Evolutionary conservation across 495 filamentous ascomycete genomes (phyloP).

Genomic region (Massariosphaeria phaeospora): DNA sequence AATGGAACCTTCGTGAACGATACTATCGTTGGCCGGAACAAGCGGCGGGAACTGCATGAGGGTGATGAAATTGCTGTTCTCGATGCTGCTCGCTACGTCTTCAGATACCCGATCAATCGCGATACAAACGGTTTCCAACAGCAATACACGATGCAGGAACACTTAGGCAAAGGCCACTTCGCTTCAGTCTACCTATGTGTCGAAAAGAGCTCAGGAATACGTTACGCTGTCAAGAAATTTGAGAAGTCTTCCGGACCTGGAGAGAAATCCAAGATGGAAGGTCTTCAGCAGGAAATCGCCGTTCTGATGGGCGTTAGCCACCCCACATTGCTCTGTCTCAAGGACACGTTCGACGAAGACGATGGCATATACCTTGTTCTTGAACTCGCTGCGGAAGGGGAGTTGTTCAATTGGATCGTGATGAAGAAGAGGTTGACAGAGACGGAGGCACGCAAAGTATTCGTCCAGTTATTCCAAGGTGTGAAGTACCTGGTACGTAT

Average conservation of each 20-base stretch:
- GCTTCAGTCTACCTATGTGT: constrained; percentile 90
- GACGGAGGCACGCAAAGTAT: constrained; percentile 75
- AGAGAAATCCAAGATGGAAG: constrained; percentile 74
- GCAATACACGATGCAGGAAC: constrained; percentile 76
- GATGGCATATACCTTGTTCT: constrained; percentile 89
- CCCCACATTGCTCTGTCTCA: constrained; percentile 89
- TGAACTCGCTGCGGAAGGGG: constrained; percentile 86
- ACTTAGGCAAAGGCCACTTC: constrained; percentile 94
- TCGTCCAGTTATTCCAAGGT: constrained; percentile 86
- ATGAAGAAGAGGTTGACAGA: constrained; percentile 83
- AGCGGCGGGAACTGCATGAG: constrained; percentile 78
- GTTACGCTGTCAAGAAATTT: constrained; percentile 92
- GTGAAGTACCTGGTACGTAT: constrained; percentile 82
- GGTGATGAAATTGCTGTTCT: constrained; percentile 85
- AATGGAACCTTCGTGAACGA: constrained; percentile 98
- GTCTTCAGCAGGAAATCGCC: constrained; percentile 90
- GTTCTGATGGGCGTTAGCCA: constrained; percentile 95
- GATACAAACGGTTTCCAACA: constrained; percentile 73
- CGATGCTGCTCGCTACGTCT: constrained; percentile 77
- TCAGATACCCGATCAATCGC: constrained; percentile 76
- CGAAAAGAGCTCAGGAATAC: constrained; percentile 73
- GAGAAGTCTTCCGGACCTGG: constrained; percentile 72
- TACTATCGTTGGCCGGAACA: constrained; percentile 83
- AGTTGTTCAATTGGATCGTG: constrained; percentile 92
- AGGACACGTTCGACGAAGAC: constrained; percentile 89